Base-by-base conservation (phyloP, 1,284 basidiomycete species). In the Polyporus tsugae region DNA sequence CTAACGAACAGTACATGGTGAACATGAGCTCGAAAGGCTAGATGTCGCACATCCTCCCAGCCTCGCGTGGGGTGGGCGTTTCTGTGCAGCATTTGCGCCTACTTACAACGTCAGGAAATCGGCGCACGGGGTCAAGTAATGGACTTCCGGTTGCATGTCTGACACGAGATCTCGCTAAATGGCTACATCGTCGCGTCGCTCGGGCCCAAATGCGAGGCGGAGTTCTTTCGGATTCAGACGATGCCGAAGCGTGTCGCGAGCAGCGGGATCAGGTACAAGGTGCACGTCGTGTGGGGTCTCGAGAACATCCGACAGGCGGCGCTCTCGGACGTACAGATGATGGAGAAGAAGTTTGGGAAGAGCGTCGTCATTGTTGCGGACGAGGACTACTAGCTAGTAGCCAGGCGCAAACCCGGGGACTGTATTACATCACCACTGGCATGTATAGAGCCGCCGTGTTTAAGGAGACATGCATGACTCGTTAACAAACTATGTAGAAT, bases 211-310 rank as follows among this genome's bases (percentile, higher is more conserved):
- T 83, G 84, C 75, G 64, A 46, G 1, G 76, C 78, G 0, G 80
- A 80, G 36, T 89, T 89, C 78, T 88, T 88, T 75, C 77, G 78
- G 15, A 84, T 88, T 75, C 77, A 78, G 15, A 84, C 85, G 60
- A 77, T 94, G 52, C 83, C 86, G 0, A 76, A 80, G 42, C 82
- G 85, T 71, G 77, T 91, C 57, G 83, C 83, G 3, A 81, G 83
- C 41, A 91, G 91, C 11, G 83, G 89, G 78, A 76, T 93, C 70
- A 87, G 89, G 78, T 86, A 88, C 74, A 80, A 81, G 13, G 91
- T 91, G 72, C 83, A 90, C 49, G 70, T 87, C 0, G 82, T 77
- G 36, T 77, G 82, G 0, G 86, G 88, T 0, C 75, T 92, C 65
- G 85, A 88, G 17, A 80, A 81, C 33, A 85, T 84, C 13, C 86